Percentiles rank a stretch among this genome's conserved stretches.
Conservation (phyloP, 1,284 basidiomycete genomes). For the Apiotrichum sp. region DNA sequence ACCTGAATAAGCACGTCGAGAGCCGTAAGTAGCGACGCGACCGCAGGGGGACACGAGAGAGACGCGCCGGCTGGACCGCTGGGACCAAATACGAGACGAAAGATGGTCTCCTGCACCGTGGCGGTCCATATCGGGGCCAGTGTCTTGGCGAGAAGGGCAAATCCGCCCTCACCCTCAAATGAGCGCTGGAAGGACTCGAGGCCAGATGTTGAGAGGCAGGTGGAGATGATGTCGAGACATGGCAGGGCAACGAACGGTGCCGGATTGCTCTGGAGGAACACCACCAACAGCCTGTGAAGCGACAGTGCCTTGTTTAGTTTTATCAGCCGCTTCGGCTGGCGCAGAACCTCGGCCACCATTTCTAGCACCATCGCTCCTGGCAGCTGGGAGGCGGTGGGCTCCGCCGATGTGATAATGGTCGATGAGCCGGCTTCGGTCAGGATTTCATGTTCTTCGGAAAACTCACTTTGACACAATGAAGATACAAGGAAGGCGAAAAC, state of each 20-base stretch:
- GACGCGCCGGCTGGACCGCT: slow-evolving; percentile 10
- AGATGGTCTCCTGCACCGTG: slow-evolving; percentile 32
- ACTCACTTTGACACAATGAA: slow-evolving; percentile 64
- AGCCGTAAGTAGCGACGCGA: slow-evolving; percentile 31
- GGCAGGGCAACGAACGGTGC: slow-evolving; percentile 37
- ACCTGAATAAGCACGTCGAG: slow-evolving; percentile 35
- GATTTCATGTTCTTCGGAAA: neutral
- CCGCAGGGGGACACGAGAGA: slow-evolving; percentile 25
- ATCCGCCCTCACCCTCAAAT: slow-evolving; percentile 45
- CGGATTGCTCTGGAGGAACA: slow-evolving; percentile 45
- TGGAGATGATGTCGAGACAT: slow-evolving; percentile 36
- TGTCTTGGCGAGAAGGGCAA: slow-evolving; percentile 35
- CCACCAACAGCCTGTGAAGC: slow-evolving; percentile 44
- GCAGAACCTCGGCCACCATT: slow-evolving; percentile 33
- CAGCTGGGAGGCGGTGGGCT: slow-evolving; percentile 31
- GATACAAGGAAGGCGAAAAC: slow-evolving; percentile 78
- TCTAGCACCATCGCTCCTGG: slow-evolving; percentile 34
- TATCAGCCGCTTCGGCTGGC: slow-evolving; percentile 26
- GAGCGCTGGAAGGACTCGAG: slow-evolving; percentile 40
- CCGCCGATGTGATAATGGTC: slow-evolving; percentile 11
- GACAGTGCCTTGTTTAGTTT: slow-evolving; percentile 44
- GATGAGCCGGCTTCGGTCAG: neutral
- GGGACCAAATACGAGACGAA: slow-evolving; percentile 25
- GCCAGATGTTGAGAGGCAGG: slow-evolving; percentile 30
- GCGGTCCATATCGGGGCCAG: slow-evolving; percentile 34